Evolutionary conservation across 345 rosid species (phyloP), one percentile per base, ranked within the genome.

Genomic region (Erucastrum elatum): DNA sequence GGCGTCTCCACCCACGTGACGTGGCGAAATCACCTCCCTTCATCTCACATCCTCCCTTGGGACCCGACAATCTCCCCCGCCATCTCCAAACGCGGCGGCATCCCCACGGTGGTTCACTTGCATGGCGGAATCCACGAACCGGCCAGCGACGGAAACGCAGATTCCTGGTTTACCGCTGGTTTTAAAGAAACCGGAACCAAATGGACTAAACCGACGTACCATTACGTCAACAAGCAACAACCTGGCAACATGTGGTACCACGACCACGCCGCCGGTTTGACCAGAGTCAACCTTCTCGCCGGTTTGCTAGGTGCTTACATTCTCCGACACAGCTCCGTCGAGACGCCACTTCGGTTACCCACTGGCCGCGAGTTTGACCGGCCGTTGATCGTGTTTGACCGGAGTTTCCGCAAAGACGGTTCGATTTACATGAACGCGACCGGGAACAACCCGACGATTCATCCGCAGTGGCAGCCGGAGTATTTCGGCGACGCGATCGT

Each of bases 381-480:
- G 37, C 82, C 81, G 0, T 71, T 95, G 81, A 2, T 91, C n/a
- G 82, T 93, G 1, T 91, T 91, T 66, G 99, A 95, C 82, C 91
- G 98, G 2, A 74, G 89, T 78, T 95, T 93, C 17, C 80, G 76
- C 25, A 78, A 12, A 4, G 85, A 95, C 29, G 99, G 99, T 44
- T 84, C 91, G 10, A 75, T 95, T 11, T 93, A 89, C 88, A 91
- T 95, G 94, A 90, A 87, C 16, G 83, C 89, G 21, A 91, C 92
- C 0, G 99, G 99, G n/a, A 89, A 95, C 77, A 92, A 94, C 33
- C 98, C 98, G 2, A 49, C 82, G 0, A 90, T 95, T 66, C 99
- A 95, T 44, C 99, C 98, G 0, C 99, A 95, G 59, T 95, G 99
- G 99, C 97, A 87, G 60, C 99, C 99, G 0, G 99, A 95, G 53